phyloP scores from a whole-genome alignment of 1,284 basidiomycete genomes.

The Naganishia albida region DNA sequence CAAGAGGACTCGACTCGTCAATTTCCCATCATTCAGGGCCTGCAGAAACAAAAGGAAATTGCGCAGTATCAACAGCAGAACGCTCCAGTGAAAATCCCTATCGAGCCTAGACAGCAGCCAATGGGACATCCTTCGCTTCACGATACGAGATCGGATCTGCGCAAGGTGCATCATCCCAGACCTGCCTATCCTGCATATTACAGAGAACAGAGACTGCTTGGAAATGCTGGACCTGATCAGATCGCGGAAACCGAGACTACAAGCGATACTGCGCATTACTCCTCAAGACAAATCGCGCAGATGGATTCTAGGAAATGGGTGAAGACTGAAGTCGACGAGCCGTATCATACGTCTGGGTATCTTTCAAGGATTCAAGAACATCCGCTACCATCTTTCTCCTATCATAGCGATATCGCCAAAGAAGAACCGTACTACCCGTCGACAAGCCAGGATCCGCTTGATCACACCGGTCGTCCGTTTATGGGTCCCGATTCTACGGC shows the following conservation, averaged over 20 bases:
- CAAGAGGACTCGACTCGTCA: not conserved
- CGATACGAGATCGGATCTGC: no score
- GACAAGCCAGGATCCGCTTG: not conserved
- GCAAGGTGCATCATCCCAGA: no score
- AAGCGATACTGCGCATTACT: no score
- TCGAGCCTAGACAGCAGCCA: no score
- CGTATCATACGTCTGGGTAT: not conserved
- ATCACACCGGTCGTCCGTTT: not conserved
- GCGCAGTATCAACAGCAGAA: not conserved
- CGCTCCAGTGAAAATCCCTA: no score
- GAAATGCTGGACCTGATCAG: no score
- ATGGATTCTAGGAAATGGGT: not conserved
- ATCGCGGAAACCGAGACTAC: no score
- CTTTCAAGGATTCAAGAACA: not conserved
- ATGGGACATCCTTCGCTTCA: no score
- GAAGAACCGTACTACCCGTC: not conserved
- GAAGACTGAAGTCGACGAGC: not conserved
- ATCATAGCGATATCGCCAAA: not conserved
- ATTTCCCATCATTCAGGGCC: constrained; percentile 16
- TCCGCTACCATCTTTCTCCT: not conserved
- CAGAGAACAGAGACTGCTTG: no score
- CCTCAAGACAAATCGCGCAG: no score
- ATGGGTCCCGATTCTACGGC: not conserved
- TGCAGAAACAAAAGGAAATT: constrained; percentile 12
- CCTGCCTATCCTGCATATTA: no score